Evolutionary conservation across 441 rosid species (phyloP), one percentile per base, ranked within the genome.

Genomic region (Jatropha podagrica): DNA sequence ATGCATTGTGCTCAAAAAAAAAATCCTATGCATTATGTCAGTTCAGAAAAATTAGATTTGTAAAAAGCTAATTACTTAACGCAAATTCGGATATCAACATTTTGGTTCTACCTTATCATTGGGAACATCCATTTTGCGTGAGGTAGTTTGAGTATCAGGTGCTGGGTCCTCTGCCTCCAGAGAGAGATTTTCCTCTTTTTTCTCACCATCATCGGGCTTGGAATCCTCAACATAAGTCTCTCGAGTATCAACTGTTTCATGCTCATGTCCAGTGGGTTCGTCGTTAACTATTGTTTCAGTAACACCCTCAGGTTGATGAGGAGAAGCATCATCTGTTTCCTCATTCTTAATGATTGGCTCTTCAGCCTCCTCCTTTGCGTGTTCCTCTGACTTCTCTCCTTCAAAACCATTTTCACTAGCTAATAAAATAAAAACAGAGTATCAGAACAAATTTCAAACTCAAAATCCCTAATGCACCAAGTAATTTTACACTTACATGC

Each of bases 81-180:
- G 17, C 32, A 69, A 69, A 54, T 5, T 52, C 52, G 48, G 10
- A 14, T 11, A 38, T 51, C 42, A 42, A 27, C 13, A 9, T n/a
- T 44, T 11, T 66, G 38, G 51, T n/a, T 48, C 27, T 32, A 91
- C 98, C 94, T 91, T 95, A 65, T 95, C 88, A 79, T 92, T 95
- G 0, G 99, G 99, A 81, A 95, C 95, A 68, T 88, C 93, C 52
- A 93, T 87, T 81, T 78, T 85, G 18, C 88, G 90, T 42, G 91
- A 73, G 5, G 83, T 83, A 55, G 86, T 75, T 66, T 85, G 81
- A 27, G 78, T 74, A 5, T 77, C 89, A 26, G 74, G 61, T 37
- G n/a, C 44, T 63, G 74, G 68, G 14, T 81, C 81, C 67, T 78
- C 88, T 18, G 60, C 82, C 49, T 77, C 85, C 59, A 44, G 76